Percentiles rank a stretch among this genome's conserved stretches.
Evolutionary conservation across 1,284 basidiomycete species (phyloP).

Genomic region (Meripilus lineatus): DNA sequence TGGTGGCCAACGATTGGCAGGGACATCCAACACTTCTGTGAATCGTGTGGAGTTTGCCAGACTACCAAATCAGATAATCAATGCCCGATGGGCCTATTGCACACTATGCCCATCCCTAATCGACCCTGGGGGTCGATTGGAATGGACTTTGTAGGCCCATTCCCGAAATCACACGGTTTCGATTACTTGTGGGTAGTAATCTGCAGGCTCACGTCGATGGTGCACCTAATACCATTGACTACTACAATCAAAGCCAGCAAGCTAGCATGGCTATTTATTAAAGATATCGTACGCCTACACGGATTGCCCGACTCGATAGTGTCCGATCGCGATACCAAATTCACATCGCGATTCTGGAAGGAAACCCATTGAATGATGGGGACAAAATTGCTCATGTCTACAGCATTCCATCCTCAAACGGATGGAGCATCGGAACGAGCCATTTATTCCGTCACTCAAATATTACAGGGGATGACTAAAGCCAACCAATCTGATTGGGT

Average conservation of each 20-base stretch:
- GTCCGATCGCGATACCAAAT: no score
- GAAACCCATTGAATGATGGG: slow-evolving; percentile 28
- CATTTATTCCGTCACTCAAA: slow-evolving; percentile 35
- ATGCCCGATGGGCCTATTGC: slow-evolving; percentile 17
- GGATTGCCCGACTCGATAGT: slow-evolving; percentile 31
- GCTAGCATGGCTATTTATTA: slow-evolving; percentile 27
- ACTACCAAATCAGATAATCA: slow-evolving; percentile 15
- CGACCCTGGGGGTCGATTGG: slow-evolving; percentile 21
- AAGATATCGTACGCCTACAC: slow-evolving; percentile 21
- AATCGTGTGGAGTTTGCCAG: slow-evolving; percentile 21
- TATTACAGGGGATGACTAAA: slow-evolving; percentile 29
- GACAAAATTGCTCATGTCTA: slow-evolving; percentile 35
- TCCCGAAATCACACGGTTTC: slow-evolving; percentile 15
- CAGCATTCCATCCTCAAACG: slow-evolving; percentile 40
- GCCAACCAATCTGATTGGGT: slow-evolving; percentile 36
- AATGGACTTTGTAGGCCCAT: slow-evolving; percentile 26
- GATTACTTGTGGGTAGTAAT: slow-evolving; percentile 21
- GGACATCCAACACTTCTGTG: slow-evolving; percentile 18
- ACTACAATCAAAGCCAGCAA: slow-evolving; percentile 24
- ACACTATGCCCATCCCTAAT: slow-evolving; percentile 20
- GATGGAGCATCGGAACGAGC: slow-evolving; percentile 37
- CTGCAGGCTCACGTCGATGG: slow-evolving; percentile 17
- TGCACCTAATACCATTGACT: slow-evolving; percentile 18
- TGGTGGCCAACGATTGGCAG: slow-evolving; percentile 30
- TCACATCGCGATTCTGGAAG: slow-evolving; percentile 31